Conservation (phyloP, 2,329 filamentous ascomycete genomes). For the Phialocephala sp. region DNA sequence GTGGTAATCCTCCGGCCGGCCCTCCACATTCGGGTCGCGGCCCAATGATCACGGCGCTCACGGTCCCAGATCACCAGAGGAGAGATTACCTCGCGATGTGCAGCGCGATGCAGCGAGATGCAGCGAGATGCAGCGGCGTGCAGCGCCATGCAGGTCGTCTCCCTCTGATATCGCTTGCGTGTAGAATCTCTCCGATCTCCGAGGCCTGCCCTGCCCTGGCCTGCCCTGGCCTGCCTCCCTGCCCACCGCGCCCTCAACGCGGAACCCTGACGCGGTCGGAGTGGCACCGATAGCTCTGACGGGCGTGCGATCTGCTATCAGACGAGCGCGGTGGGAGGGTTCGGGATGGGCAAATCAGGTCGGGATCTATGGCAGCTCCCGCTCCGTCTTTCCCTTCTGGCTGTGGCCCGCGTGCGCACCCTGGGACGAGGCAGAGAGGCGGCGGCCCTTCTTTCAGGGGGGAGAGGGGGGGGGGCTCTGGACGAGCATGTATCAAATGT, state of each 20-base stretch:
- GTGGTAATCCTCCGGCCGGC: constrained; percentile 26
- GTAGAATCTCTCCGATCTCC: constrained; percentile 10
- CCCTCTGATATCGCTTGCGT: constrained; percentile 5
- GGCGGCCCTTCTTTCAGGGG: neutral
- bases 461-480: neutral
- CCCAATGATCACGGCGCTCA: neutral
- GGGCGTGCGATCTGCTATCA: neutral
- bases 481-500: neutral
- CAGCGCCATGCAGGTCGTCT: constrained; percentile 7
- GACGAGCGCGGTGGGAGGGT: too few species aligned
- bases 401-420: constrained; percentile 5
- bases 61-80: neutral
- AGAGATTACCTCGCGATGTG: too few species aligned
- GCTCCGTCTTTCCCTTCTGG: constrained; percentile 30
- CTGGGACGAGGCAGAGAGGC: neutral
- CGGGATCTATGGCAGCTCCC: constrained; percentile 9
- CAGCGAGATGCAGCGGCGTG: too few species aligned
- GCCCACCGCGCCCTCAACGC: too few species aligned
- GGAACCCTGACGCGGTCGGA: neutral
- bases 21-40: constrained; percentile 8
- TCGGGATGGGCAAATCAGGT: neutral
- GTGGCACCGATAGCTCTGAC: neutral
- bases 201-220: neutral
- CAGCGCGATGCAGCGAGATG: too few species aligned
- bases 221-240: too few species aligned